These are phyloP conservation scores for Alternaria panax DNA, from an alignment of 2,329 filamentous ascomycete species.

Conservation along the genomic window DNA sequence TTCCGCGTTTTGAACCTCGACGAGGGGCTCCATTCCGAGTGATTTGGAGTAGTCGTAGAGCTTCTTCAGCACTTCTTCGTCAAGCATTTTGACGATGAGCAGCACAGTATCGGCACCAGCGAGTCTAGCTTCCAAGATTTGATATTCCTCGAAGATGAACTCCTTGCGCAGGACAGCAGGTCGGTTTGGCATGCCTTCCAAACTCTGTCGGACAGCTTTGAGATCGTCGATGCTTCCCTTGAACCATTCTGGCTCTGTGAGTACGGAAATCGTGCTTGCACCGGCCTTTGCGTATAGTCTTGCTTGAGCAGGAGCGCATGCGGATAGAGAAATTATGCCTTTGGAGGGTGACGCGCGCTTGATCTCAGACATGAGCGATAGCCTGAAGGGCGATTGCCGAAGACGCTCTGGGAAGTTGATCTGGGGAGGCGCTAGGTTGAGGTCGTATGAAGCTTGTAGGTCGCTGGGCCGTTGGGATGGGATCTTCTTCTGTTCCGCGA, in stretches of 20 bases:
- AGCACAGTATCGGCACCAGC: slow-evolving; percentile 94
- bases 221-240: slow-evolving; percentile 97
- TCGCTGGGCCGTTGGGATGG: slow-evolving; percentile 85
- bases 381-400: slow-evolving; percentile 80
- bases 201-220: slow-evolving; percentile 81
- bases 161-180: slow-evolving; percentile 94
- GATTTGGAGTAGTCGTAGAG: slow-evolving; percentile 89
- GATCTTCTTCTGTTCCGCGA: slow-evolving; percentile 81
- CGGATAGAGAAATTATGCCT: slow-evolving; percentile 86
- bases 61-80: slow-evolving; percentile 72
- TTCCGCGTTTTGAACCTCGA: slow-evolving; percentile 93
- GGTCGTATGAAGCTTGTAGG: slow-evolving; percentile 83
- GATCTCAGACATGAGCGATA: slow-evolving; percentile 97
- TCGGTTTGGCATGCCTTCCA: slow-evolving; percentile 90
- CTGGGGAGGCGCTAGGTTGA: slow-evolving; percentile 83
- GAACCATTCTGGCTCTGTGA: slow-evolving; percentile 99
- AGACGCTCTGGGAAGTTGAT: slow-evolving; percentile 82
- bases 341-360: slow-evolving; percentile 97
- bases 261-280: slow-evolving; percentile 96
- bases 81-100: slow-evolving; percentile 98
- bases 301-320: slow-evolving; percentile 89
- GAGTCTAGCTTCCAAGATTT: slow-evolving; percentile 91
- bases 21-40: slow-evolving; percentile 95
- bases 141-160: slow-evolving; percentile 97
- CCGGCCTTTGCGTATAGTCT: slow-evolving; percentile 91